Percentiles rank a stretch among this genome's conserved stretches.
Evolutionary conservation across 148 eudicot genomes (phyloP).

Genomic region (Rhododendron griersonianum): DNA sequence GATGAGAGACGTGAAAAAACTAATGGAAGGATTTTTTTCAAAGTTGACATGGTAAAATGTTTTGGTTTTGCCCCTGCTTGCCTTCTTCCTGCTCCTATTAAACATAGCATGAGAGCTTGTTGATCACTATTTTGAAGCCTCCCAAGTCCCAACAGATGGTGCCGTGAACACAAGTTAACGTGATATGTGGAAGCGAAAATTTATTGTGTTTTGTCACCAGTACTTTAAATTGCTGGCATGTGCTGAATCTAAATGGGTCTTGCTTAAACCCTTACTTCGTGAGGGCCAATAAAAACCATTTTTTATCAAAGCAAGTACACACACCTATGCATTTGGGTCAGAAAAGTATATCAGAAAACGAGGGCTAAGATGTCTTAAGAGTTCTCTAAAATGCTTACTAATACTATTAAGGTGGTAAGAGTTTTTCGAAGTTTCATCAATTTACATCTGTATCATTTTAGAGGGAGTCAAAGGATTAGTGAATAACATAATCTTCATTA

Average conservation of each 20-base stretch:
- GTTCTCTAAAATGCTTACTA: neutral
- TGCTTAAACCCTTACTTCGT: neutral
- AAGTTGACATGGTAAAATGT: neutral
- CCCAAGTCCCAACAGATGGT: neutral
- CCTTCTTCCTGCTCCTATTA: neutral
- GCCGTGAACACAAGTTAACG: neutral
- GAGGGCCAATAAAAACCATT: no score
- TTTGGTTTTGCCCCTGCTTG: neutral
- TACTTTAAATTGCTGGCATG: neutral
- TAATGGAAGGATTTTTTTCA: neutral
- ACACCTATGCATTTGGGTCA: neutral
- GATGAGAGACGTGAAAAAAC: neutral
- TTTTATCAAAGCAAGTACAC: neutral
- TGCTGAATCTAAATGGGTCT: neutral
- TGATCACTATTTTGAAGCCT: neutral
- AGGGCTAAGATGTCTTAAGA: neutral
- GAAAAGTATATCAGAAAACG: neutral
- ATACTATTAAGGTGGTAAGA: neutral
- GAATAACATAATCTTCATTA: no score
- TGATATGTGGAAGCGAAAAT: neutral
- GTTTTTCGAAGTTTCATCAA: neutral
- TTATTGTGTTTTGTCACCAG: neutral
- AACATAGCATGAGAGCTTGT: neutral
- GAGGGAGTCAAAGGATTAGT: neutral
- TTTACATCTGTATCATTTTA: neutral